These are phyloP conservation scores for Talaromyces sp. DNA, from an alignment of 2,329 filamentous ascomycete genomes.

Conservation along the genomic window DNA sequence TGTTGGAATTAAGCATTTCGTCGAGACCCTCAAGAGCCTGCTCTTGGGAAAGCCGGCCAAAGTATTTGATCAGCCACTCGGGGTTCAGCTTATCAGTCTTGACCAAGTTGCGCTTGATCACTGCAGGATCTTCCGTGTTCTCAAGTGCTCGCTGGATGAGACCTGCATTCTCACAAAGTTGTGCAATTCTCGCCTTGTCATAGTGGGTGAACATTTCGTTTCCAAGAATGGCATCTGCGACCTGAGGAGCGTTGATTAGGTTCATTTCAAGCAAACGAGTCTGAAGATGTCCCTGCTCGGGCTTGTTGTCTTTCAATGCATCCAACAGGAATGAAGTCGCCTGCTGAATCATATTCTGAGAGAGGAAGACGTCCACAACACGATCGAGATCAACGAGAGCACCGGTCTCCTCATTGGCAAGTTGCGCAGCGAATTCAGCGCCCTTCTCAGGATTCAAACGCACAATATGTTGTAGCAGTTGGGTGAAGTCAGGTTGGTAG, in stretches of 20 bases:
- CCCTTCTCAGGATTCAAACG: constrained; percentile 90
- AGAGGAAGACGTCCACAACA: constrained; percentile 96
- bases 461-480: constrained; percentile 86
- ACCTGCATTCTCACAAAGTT: constrained; percentile 89
- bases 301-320: constrained; percentile 88
- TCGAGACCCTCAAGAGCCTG: constrained; percentile 91
- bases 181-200: constrained; percentile 82
- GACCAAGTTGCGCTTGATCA: constrained; percentile 86
- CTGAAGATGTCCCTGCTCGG: constrained; percentile 89
- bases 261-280: constrained; percentile 98
- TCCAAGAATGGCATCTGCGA: constrained; percentile 93
- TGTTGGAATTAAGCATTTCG: constrained; percentile 94
- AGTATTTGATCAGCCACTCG: constrained; percentile 90
- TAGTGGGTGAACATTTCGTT: constrained; percentile 99
- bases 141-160: constrained; percentile 84
- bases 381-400: constrained; percentile 88
- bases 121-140: constrained; percentile 85
- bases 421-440: constrained; percentile 85
- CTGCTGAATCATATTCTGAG: constrained; percentile 95
- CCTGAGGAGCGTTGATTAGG: constrained; percentile 89
- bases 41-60: constrained; percentile 90
- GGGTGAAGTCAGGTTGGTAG: constrained; percentile 94
- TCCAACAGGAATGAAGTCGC: constrained; percentile 97
- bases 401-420: constrained; percentile 84
- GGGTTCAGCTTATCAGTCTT: constrained; percentile 79